Evolutionary conservation across 805 yeast species (phyloP), one percentile per base, ranked within the genome.

Genomic region (Yarrowia sp.): DNA sequence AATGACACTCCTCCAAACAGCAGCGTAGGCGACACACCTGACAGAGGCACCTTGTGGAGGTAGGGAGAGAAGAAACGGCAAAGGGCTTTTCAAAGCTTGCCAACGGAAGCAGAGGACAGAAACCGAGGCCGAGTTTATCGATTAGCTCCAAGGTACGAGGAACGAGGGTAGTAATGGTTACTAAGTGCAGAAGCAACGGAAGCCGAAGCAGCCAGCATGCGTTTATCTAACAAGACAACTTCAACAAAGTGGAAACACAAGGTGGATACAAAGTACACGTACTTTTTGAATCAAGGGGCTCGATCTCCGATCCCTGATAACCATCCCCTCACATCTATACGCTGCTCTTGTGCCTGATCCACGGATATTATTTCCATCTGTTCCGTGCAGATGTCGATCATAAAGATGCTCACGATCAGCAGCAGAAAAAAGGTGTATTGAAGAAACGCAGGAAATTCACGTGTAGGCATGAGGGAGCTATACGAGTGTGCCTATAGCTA

Each of bases 381-480:
- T 52, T 52, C 56, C 3, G 30, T 36, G 56, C 42, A 36, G 40
- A 8, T 36, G 56, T 19, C 24, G 56, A 52, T 52, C 56, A 8
- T 10, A 34, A 34, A 36, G 56, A 34, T 34, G 40, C 17, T 52
- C 42, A 9, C n/a, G 56, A 52, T 52, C 56, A 52, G 56, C 56
- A 19, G 15, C 14, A 13, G n/a, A 7, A 9, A 52, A 52, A 12
- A 52, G 42, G 33, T 34, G 30, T 52, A 47, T 30, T 7, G n/a
- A 13, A 3, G n/a, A 19, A 36, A 52, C 39, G 56, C 56, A 52
- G 56, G 56, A 52, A 34, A 52, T 52, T 36, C 56, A 52, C 56
- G 56, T 52, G 56, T 52, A 15, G 8, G 20, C 30, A 36, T 17
- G 40, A 33, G 30, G 30, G 30, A 24, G n/a, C 30, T 24, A 24